Evolutionary conservation across 2,329 filamentous ascomycete genomes (phyloP).

Genomic region (Colletotrichum karsti): DNA sequence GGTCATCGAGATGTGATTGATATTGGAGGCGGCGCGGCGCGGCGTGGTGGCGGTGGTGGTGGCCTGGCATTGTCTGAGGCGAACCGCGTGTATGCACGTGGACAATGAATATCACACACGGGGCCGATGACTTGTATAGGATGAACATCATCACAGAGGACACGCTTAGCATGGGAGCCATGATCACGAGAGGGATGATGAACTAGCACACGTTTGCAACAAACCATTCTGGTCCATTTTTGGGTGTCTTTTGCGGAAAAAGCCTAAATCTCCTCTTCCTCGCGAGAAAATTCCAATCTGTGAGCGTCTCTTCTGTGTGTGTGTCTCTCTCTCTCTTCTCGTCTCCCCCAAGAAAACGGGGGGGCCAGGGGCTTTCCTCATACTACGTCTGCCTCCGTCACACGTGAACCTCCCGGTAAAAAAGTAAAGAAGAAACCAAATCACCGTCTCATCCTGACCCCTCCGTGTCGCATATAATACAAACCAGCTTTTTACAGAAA

Average conservation of each 20-base stretch:
- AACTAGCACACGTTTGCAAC: background rate
- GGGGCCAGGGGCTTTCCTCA: background rate
- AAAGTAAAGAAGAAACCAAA: background rate
- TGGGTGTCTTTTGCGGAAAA: background rate
- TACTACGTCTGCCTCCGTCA: background rate
- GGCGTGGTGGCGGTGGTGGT: too few relatives aligned
- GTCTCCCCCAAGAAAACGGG: constrained; percentile 2
- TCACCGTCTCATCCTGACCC: background rate
- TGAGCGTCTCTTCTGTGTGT: background rate
- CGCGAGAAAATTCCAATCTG: constrained; percentile 27
- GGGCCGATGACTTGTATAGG: too few relatives aligned
- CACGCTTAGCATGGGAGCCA: too few relatives aligned
- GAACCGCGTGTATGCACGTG: too few relatives aligned
- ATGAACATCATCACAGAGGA: too few relatives aligned
- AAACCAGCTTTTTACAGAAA: constrained; percentile 31
- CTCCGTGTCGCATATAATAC: constrained; percentile 27
- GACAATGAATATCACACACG: too few relatives aligned
- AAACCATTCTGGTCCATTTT: constrained; percentile 8
- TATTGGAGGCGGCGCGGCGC: too few relatives aligned
- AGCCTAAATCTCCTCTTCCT: constrained; percentile 4
- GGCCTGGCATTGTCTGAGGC: too few relatives aligned
- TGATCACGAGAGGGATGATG: too few relatives aligned
- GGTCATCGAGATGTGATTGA: too few relatives aligned
- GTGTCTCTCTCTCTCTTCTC: background rate
- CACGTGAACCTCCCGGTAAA: background rate